These are phyloP conservation scores for Calocybe gangraenosa DNA, from an alignment of 768 basidiomycete genomes.

Conservation along the genomic window DNA sequence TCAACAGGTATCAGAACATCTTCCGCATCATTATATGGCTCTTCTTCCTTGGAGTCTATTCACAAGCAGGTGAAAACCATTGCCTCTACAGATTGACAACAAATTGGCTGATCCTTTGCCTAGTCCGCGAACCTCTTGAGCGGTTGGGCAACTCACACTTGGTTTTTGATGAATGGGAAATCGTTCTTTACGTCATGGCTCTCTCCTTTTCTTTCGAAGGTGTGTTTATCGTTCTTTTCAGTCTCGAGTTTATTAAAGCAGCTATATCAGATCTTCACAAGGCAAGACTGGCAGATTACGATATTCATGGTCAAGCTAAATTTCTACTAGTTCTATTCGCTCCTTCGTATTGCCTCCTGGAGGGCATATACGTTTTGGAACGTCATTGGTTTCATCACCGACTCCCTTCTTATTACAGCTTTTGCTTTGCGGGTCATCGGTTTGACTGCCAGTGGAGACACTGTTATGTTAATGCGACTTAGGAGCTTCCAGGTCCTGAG, in stretches of 20 bases:
- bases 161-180: conserved; percentile 77
- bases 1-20: conserved; percentile 73
- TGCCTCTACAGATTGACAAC: neutral
- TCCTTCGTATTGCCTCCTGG: conserved; percentile 73
- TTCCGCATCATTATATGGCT: conserved; percentile 78
- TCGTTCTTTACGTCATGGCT: conserved; percentile 72
- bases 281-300: conserved; percentile 25
- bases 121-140: conserved; percentile 77
- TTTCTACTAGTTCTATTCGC: conserved; percentile 55
- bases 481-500: conserved; percentile 86
- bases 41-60: conserved; percentile 75
- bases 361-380: conserved; percentile 84
- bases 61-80: conserved; percentile 79
- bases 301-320: neutral
- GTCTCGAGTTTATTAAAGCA: neutral
- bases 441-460: conserved; percentile 32
- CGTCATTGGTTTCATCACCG: conserved; percentile 64
- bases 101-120: neutral
- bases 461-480: conserved; percentile 38
- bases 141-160: conserved; percentile 50
- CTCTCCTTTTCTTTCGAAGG: conserved; percentile 80
- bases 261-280: conserved; percentile 46
- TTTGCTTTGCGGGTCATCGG: conserved; percentile 71
- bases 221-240: conserved; percentile 23
- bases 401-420: conserved; percentile 66